Evolutionary conservation across 2,329 filamentous ascomycete genomes (phyloP).

Genomic region (Clonostachys sp.): DNA sequence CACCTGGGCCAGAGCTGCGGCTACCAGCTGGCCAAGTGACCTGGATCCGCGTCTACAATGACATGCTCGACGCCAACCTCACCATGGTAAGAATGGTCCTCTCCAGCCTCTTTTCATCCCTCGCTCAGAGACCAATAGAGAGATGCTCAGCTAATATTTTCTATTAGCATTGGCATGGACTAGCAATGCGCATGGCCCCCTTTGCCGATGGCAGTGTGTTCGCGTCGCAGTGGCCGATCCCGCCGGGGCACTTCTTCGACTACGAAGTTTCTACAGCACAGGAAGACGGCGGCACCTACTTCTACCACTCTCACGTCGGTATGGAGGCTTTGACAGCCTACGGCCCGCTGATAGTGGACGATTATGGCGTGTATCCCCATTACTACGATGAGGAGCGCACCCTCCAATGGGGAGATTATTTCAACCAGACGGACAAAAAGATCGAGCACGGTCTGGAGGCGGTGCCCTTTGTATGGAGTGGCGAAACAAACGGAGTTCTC

Average conservation of each 20-base stretch:
- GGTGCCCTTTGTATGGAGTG: slow-evolving; percentile 50
- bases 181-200: slow-evolving; percentile 52
- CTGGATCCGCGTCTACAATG: slow-evolving; percentile 57
- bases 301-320: slow-evolving; percentile 64
- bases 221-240: slow-evolving; percentile 63
- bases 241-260: slow-evolving; percentile 58
- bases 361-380: slow-evolving; percentile 42
- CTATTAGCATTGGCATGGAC: slow-evolving; percentile 61
- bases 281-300: slow-evolving; percentile 58
- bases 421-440: slow-evolving; percentile 42
- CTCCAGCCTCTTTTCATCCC: no score
- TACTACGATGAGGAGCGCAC: slow-evolving; percentile 58
- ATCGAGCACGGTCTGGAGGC: slow-evolving; percentile 45
- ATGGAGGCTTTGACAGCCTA: slow-evolving; percentile 55
- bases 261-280: slow-evolving; percentile 53
- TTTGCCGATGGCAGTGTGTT: slow-evolving; percentile 60
- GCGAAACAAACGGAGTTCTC: slow-evolving; percentile 40
- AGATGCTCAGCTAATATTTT: not conserved
- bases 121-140: not conserved
- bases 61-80: slow-evolving; percentile 45
- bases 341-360: slow-evolving; percentile 56
- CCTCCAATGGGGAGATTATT: slow-evolving; percentile 52
- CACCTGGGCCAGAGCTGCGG: slow-evolving; percentile 43
- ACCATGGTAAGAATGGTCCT: slow-evolving; percentile 41
- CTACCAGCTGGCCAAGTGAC: slow-evolving; percentile 37